These are phyloP conservation scores for Ophiostoma piceae DNA, from an alignment of 2,329 filamentous ascomycete genomes.

Conservation along the genomic window DNA sequence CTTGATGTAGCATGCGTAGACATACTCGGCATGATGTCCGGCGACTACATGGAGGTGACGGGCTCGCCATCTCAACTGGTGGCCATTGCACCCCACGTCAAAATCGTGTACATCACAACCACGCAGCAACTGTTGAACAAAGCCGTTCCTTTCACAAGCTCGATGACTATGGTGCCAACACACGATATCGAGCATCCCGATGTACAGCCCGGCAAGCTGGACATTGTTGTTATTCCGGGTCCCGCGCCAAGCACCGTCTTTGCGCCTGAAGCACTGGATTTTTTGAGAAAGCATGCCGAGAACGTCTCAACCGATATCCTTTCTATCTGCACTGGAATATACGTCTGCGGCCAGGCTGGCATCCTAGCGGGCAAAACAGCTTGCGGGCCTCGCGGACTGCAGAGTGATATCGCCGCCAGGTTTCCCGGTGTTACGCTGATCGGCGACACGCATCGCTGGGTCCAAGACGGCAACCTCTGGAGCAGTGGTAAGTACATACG, in stretches of 20 bases:
- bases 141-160: background rate
- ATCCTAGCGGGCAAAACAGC: background rate
- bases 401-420: background rate
- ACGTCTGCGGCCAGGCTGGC: background rate
- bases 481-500: background rate
- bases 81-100: background rate
- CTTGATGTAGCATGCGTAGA: background rate
- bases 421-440: background rate
- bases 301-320: background rate
- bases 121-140: background rate
- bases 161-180: background rate
- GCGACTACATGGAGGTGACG: background rate
- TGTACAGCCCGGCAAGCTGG: background rate
- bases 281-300: background rate
- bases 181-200: background rate
- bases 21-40: background rate
- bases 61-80: background rate
- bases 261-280: background rate
- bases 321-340: background rate
- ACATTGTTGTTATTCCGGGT: background rate
- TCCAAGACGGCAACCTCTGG: slow-evolving; percentile 7
- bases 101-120: background rate
- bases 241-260: background rate
- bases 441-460: background rate
- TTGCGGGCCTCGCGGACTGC: background rate